phyloP scores from a whole-genome alignment of 805 yeast species.

The Priceomyces fermenticarens region DNA sequence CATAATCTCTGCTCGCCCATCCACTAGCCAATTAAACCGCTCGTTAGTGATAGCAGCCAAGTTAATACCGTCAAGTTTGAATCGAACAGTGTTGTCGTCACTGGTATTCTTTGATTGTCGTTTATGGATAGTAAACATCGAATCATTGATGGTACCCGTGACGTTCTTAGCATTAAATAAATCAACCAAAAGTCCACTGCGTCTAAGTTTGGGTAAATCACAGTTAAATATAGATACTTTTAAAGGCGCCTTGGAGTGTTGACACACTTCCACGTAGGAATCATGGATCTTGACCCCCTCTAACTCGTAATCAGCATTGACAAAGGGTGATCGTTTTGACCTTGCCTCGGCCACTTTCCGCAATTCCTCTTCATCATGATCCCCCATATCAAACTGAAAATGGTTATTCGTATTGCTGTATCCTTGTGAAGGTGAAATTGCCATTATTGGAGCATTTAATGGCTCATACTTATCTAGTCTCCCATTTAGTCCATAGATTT shows the following conservation, averaged over 20 bases:
- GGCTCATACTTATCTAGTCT: slow-evolving; percentile 21
- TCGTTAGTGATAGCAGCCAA: slow-evolving; percentile 30
- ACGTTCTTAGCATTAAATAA: slow-evolving; percentile 67
- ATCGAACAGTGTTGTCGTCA: slow-evolving; percentile 26
- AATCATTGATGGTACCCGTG: slow-evolving; percentile 71
- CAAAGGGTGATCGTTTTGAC: slow-evolving; percentile 4
- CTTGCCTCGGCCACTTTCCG: slow-evolving; percentile 1
- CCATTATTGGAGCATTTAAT: background rate
- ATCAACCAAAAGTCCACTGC: slow-evolving; percentile 59
- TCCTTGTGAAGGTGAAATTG: slow-evolving; percentile 11
- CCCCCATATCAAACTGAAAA: slow-evolving; percentile 30
- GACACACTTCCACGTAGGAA: slow-evolving; percentile 42
- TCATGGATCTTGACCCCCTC: slow-evolving; percentile 48
- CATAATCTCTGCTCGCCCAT: slow-evolving; percentile 65
- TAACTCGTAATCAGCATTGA: slow-evolving; percentile 33
- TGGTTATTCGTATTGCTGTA: slow-evolving; percentile 27
- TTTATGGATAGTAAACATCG: slow-evolving; percentile 74
- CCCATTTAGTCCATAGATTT: slow-evolving; percentile 48
- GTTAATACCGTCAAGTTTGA: slow-evolving; percentile 41
- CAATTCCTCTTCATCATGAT: slow-evolving; percentile 20
- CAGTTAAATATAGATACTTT: slow-evolving; percentile 62
- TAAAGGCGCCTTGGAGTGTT: slow-evolving; percentile 28
- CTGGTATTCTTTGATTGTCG: slow-evolving; percentile 50
- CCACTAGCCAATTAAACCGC: slow-evolving; percentile 68
- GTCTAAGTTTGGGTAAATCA: slow-evolving; percentile 58